Base-by-base conservation (phyloP, 495 filamentous ascomycete genomes). In the Rusavskia elegans region DNA sequence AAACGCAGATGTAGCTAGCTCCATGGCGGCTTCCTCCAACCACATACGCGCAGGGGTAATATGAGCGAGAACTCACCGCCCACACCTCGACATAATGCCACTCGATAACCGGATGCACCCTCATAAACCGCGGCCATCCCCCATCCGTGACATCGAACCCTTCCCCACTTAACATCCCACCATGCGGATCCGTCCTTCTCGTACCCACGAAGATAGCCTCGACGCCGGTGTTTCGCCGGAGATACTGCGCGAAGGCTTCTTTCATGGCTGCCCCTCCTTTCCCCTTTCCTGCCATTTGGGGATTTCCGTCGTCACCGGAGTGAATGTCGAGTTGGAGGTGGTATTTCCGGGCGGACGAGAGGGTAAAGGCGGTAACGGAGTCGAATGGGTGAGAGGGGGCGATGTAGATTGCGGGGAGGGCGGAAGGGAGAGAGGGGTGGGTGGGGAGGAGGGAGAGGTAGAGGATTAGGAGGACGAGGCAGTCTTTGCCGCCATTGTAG, bases 401-500 rank as follows among this genome's bases (percentile, higher is more conserved):
- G 49, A 95, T 90, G 68, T 95, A 96, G 55, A 97, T 85, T n/a
- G 84, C 75, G 51, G 85, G 84, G 50, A 95, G 76, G 21, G 53
- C 61, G 49, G 52, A 29, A 35, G 61, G 67, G 59, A 63, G 71
- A 37, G 50, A 53, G 44, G 50, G 58, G 56, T 66, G 71, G 55
- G 13, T 61, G 9, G 70, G 65, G 25, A 94, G 73, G 52, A 79
- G 77, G 55, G 82, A 79, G 58, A 97, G 80, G 66, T 90, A 87
- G 53, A 96, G 73, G 58, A 97, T 71, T n/a, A 97, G 74, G 10
- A 96, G 80, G 52, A 95, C 86, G 23, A 96, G 81, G 61, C 92
- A 98, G 77, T 98, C 92, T 66, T 98, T 98, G 42, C 92, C 92
- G 68, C 92, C 92, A 58, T 98, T 98, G 64, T 95, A 98, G 45